Evolutionary conservation across 257 asterid genomes (phyloP).

Genomic region (Salvia hispanica): DNA sequence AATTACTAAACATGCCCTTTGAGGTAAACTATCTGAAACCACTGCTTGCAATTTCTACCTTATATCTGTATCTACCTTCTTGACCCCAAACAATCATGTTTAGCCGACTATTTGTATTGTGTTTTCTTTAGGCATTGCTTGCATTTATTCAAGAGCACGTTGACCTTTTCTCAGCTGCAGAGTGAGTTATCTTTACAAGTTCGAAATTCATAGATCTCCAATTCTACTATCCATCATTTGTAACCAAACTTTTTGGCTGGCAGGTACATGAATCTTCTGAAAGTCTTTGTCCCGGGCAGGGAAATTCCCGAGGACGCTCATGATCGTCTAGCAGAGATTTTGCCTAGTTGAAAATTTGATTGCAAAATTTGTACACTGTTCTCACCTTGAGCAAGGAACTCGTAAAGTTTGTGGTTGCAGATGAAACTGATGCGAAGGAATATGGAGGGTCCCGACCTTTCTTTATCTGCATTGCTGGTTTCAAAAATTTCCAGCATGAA

Average conservation of each 20-base stretch:
- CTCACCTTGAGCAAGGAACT: background rate
- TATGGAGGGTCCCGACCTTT: no score
- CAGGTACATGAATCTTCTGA: constrained; percentile 79
- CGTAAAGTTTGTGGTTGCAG: no score
- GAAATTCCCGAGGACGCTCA: constrained; percentile 87
- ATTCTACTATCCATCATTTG: background rate
- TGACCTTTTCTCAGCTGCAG: constrained; percentile 64
- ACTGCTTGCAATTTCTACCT: constrained; percentile 2
- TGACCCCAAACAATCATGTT: background rate
- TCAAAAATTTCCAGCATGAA: no score
- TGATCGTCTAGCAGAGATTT: constrained; percentile 70
- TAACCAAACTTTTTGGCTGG: constrained; percentile 16
- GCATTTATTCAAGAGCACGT: constrained; percentile 85
- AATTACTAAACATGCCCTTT: constrained; percentile 90
- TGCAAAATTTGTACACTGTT: background rate
- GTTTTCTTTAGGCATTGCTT: constrained; percentile 75
- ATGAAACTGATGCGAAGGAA: no score
- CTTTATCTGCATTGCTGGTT: no score
- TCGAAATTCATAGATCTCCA: background rate
- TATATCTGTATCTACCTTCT: background rate
- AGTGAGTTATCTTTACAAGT: constrained; percentile 56
- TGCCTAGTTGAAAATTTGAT: constrained; percentile 41
- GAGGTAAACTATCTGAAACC: constrained; percentile 61
- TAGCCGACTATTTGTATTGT: constrained; percentile 15
- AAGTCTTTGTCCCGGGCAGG: constrained; percentile 88